phyloP scores from a whole-genome alignment of 129 eudicot genomes.

The Pseudognaphalium luteoalbum region DNA sequence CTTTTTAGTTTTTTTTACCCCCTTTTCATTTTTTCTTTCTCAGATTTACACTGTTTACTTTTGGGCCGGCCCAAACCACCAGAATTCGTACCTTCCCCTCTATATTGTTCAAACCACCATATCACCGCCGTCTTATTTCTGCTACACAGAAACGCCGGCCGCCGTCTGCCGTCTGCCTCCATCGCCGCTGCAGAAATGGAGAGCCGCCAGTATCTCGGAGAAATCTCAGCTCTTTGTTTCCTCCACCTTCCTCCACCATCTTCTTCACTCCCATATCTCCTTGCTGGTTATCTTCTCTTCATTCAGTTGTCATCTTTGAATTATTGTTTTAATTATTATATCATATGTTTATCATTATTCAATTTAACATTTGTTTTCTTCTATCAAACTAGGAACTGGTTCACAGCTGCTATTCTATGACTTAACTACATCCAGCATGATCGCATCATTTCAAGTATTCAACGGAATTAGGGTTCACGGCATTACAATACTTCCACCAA shows the following conservation, averaged over 20 bases:
- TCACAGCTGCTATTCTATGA: slow-evolving; percentile 74
- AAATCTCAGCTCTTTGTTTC: slow-evolving; percentile 86
- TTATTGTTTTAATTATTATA: background rate
- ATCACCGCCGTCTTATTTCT: background rate
- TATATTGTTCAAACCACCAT: background rate
- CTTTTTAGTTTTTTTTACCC: background rate
- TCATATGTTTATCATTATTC: background rate
- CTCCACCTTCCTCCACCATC: slow-evolving; percentile 52
- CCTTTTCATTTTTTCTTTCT: background rate
- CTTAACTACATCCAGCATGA: slow-evolving; percentile 46
- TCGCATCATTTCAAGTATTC: slow-evolving; percentile 66
- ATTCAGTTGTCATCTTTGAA: background rate
- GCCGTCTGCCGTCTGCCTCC: background rate
- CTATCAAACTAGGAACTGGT: slow-evolving; percentile 65
- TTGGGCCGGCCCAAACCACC: background rate
- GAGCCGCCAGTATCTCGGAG: slow-evolving; percentile 77
- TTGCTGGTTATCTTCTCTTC: slow-evolving; percentile 58
- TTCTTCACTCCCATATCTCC: slow-evolving; percentile 54
- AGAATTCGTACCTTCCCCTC: background rate
- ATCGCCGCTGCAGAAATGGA: slow-evolving; percentile 26
- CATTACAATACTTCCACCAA: slow-evolving; percentile 33
- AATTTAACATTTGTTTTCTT: background rate
- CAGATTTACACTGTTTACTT: too few species aligned
- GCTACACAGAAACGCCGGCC: slow-evolving; percentile 11
- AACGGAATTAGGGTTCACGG: slow-evolving; percentile 96